Evolutionary conservation across 257 asterid genomes (phyloP).

Genomic region (Haberlea rhodopensis): DNA sequence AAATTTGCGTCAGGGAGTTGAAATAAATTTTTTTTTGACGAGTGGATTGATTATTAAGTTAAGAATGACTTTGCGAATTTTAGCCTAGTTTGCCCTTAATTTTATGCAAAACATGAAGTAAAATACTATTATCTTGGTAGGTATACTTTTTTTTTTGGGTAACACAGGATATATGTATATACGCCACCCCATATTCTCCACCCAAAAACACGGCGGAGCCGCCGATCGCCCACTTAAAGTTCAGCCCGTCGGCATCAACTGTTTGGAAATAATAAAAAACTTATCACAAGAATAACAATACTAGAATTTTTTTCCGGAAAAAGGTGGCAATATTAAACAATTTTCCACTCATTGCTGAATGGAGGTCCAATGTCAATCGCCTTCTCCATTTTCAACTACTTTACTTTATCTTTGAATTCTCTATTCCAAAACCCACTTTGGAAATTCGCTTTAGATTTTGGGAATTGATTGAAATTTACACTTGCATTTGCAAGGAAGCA

Average conservation of each 20-base stretch:
- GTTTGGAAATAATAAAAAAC: neutral
- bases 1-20: too few species aligned
- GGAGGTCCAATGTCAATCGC: neutral
- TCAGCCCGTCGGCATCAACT: neutral
- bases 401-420: constrained; percentile 16
- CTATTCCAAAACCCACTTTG: constrained; percentile 19
- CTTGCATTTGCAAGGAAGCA: neutral
- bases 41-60: too few species aligned
- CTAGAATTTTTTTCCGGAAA: neutral
- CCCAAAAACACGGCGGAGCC: constrained; percentile 8
- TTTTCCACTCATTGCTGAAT: neutral
- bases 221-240: neutral
- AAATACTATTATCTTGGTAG: too few species aligned
- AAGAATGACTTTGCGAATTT: too few species aligned
- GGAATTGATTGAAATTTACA: neutral
- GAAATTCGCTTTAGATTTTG: constrained; percentile 12
- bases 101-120: too few species aligned
- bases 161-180: constrained; percentile 11
- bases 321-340: constrained; percentile 8
- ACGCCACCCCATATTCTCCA: neutral
- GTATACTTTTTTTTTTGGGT: too few species aligned
- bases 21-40: too few species aligned
- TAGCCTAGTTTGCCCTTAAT: too few species aligned
- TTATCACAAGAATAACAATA: neutral
- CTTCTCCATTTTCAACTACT: constrained; percentile 16